These are phyloP conservation scores for Pseudopediastrum boryanum DNA, from an alignment of 139 green algal genomes.

Conservation along the genomic window DNA sequence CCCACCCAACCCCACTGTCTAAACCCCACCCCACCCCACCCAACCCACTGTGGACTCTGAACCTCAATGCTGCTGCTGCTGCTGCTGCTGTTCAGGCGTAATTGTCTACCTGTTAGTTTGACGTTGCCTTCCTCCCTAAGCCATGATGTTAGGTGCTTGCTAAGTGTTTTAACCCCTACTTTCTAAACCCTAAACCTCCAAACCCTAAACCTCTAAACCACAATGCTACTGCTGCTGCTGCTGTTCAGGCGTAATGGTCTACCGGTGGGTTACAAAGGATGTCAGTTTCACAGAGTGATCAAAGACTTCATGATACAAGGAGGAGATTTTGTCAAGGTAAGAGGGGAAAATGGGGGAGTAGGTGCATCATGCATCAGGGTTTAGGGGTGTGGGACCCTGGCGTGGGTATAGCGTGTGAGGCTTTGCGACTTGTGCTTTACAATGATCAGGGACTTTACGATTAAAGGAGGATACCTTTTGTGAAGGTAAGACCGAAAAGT, in stretches of 20 bases:
- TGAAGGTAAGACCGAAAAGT: neutral
- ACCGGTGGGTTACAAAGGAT: slow-evolving; percentile 79
- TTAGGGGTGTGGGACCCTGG: neutral
- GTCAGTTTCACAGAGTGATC: slow-evolving; percentile 95
- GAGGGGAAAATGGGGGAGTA: slow-evolving; percentile 2
- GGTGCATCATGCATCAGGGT: neutral
- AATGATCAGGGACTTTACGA: neutral
- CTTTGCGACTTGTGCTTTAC: neutral
- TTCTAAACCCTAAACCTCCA: too few species aligned
- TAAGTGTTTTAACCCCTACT: too few species aligned
- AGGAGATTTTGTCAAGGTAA: slow-evolving; percentile 91
- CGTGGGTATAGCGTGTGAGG: neutral
- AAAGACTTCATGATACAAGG: slow-evolving; percentile 98
- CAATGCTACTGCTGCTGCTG: neutral
- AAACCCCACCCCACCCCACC: too few species aligned
- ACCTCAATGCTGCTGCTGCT: too few species aligned
- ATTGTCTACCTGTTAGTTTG: too few species aligned
- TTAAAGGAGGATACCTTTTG: neutral
- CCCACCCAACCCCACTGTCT: too few species aligned
- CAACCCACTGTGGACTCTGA: too few species aligned
- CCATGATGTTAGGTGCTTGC: too few species aligned
- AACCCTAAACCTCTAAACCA: too few species aligned
- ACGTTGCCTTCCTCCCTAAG: too few species aligned
- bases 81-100: too few species aligned
- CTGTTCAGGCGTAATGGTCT: slow-evolving; percentile 75